Evolutionary conservation across 345 rosid species (phyloP), one percentile per base, ranked within the genome.

Genomic region (Theobroma cacao): DNA sequence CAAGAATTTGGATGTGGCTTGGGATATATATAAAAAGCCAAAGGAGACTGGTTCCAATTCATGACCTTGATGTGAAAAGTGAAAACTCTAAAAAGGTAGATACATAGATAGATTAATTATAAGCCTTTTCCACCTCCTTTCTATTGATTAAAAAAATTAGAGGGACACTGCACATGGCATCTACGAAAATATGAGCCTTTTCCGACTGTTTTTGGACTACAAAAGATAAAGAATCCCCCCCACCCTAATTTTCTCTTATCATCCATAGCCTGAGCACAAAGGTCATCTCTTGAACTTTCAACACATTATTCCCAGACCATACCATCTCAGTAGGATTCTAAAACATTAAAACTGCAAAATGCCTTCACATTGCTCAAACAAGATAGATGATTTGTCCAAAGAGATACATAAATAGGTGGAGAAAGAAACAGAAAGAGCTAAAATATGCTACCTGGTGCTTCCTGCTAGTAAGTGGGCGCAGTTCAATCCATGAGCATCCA

Each of bases 401-500:
- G 72, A 28, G 52, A 47, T 41, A 10, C 12, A 58, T 60, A 4
- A n/a, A 5, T 60, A 30, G 38, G 65, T n/a, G 30, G 10, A 28
- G 15, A 59, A 59, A 59, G 38, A 70, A 70, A 72, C 63, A 55
- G 1, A 24, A n/a, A 53, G 50, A 40, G 48, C 31, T n/a, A 36
- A n/a, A n/a, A 12, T 33, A 36, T 15, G 45, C 78, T 86, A 93
- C 98, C 98, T 95, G 98, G 88, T 95, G 97, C 70, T 95, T 95
- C 83, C 92, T 86, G 84, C 92, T 85, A 47, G 98, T 92, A 67
- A 85, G 84, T 43, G 98, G 98, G 52, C 84, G 80, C 76, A 93
- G 84, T 82, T 95, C 98, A 47, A 95, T 75, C 98, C 98, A 93
- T 1, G 98, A 87, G 78, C 97, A 95, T 76, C 98, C 98, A 78